These are phyloP conservation scores for Botrytis porri DNA, from an alignment of 2,329 filamentous ascomycete genomes.

Conservation along the genomic window DNA sequence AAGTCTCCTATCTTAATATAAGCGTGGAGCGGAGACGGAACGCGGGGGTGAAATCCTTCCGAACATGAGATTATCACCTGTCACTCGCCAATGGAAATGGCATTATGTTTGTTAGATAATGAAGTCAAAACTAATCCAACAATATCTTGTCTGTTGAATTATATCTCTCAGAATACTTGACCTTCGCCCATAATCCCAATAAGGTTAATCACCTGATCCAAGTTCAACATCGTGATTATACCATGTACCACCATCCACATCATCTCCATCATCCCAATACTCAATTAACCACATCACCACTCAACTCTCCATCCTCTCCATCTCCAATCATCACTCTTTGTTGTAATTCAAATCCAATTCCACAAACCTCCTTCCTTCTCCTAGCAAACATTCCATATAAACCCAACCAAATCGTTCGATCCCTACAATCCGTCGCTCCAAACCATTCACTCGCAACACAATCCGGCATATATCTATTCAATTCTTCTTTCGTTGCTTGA, in stretches of 20 bases:
- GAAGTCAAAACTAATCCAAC: not conserved
- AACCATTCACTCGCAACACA: slow-evolving; percentile 34
- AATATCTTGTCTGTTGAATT: not conserved
- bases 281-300: not conserved
- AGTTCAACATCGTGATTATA: not conserved
- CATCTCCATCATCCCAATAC: not conserved
- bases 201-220: not conserved
- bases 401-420: slow-evolving; percentile 32
- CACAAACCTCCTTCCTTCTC: slow-evolving; percentile 32
- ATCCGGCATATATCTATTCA: slow-evolving; percentile 36
- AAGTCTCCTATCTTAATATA: not conserved
- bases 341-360: slow-evolving; percentile 31
- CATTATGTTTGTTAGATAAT: not conserved
- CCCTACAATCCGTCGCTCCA: slow-evolving; percentile 34
- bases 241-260: not conserved
- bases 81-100: not conserved
- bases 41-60: not conserved
- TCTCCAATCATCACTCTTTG: slow-evolving; percentile 9
- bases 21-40: not conserved
- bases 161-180: not conserved
- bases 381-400: slow-evolving; percentile 32
- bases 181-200: not conserved
- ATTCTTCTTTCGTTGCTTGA: slow-evolving; percentile 27
- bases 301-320: not conserved
- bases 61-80: not conserved